phyloP scores from a whole-genome alignment of 495 filamentous ascomycete species.

The Tuber borchii region DNA sequence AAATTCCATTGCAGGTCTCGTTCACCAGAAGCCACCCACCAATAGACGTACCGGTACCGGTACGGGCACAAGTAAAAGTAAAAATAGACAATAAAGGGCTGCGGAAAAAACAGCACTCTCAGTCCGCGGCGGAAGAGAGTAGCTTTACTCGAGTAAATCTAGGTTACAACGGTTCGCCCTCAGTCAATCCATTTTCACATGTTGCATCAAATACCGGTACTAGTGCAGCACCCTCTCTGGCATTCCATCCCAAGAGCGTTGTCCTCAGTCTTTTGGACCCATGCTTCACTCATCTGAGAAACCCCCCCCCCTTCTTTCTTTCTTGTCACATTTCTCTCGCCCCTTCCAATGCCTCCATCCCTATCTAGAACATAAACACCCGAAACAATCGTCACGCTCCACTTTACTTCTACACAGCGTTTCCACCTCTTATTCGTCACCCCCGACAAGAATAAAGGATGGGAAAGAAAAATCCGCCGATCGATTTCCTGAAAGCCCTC shows the following conservation, averaged over 20 bases:
- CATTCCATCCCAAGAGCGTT: background rate
- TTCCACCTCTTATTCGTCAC: background rate
- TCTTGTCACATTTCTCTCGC: background rate
- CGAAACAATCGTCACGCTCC: background rate
- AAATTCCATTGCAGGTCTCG: too few species aligned
- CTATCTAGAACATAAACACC: background rate
- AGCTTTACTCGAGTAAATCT: too few species aligned
- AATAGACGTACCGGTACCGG: too few species aligned
- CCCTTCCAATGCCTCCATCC: background rate
- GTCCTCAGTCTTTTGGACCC: background rate
- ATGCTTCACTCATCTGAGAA: background rate
- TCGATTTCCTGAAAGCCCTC: background rate
- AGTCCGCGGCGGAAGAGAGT: too few species aligned
- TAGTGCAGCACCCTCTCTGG: too few species aligned
- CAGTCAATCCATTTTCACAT: too few species aligned
- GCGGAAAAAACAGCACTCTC: too few species aligned
- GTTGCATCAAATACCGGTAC: too few species aligned
- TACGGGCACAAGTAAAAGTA: too few species aligned
- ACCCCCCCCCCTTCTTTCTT: background rate
- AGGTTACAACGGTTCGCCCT: too few species aligned
- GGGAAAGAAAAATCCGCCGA: background rate
- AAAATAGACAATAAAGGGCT: too few species aligned
- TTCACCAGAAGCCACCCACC: too few species aligned
- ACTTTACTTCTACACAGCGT: background rate
- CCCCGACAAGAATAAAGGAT: background rate